Percentiles rank a stretch among this genome's conserved stretches.
Conservation (phyloP, 352 stramenopile genomes). For the Aphanomyces stellatus region DNA sequence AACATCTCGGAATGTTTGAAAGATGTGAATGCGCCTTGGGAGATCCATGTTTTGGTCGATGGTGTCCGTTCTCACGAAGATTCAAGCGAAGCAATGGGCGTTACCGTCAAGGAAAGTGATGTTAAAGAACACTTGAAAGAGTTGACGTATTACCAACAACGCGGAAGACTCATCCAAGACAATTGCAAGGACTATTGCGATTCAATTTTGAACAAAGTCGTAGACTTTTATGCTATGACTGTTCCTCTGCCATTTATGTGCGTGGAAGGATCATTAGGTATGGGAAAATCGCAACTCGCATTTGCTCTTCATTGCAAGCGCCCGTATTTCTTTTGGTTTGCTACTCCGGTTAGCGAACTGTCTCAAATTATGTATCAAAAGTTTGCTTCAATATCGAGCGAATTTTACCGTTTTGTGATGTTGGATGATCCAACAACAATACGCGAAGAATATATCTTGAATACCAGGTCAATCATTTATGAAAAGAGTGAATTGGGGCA, state of each 20-base stretch:
- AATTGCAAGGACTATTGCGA: conserved; percentile 4
- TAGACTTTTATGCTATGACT: not conserved
- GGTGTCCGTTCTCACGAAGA: not conserved
- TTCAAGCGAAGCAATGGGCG: not conserved
- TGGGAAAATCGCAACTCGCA: conserved; percentile 25
- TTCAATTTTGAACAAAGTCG: not conserved
- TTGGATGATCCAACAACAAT: not conserved
- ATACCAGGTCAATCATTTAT: conserved; percentile 10
- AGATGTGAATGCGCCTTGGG: too few species aligned
- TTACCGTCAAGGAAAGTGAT: not conserved
- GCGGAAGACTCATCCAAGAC: conserved; percentile 14
- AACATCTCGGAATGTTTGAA: too few species aligned
- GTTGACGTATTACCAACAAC: conserved; percentile 15
- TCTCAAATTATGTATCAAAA: conserved; percentile 17
- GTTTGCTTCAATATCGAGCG: not conserved
- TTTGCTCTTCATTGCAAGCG: conserved; percentile 20
- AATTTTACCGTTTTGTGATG: not conserved
- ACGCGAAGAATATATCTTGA: not conserved
- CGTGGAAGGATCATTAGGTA: conserved; percentile 22
- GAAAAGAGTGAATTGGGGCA: not conserved
- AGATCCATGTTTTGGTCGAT: not conserved
- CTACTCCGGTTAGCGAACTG: not conserved
- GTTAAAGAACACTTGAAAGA: conserved; percentile 6
- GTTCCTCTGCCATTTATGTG: conserved; percentile 21
- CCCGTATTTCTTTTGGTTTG: conserved; percentile 22